Evolutionary conservation across 768 basidiomycete genomes (phyloP), one percentile per base, ranked within the genome.

Genomic region (Naganishia friedmannii): DNA sequence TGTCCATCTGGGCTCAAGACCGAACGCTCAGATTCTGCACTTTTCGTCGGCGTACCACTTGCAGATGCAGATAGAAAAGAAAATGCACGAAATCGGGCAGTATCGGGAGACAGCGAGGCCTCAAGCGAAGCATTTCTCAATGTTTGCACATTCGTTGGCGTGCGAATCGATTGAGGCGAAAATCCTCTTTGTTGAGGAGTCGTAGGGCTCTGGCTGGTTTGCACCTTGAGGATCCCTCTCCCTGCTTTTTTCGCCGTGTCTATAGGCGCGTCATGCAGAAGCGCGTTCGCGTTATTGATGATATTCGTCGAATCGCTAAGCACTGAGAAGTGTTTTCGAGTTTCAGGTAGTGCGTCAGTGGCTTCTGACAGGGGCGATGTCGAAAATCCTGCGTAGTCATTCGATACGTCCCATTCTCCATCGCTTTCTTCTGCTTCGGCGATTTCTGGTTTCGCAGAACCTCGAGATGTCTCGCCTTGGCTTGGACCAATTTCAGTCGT

Each of bases 51-150:
- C n/a, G 60, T 63, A 34, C 37, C 23, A 17, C 6, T 63, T 26
- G 60, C 37, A 63, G 60, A 46, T 34, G 60, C 60, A 45, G 23
- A 26, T 19, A 26, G 2, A 39, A 63, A 42, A 12, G 39, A n/a
- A n/a, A 63, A 63, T 28, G 39, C 60, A 4, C 60, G 60, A 23
- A 63, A 63, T 42, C 60, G 60, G 13, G 21, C 39, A 7, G 60
- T 45, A 26, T 63, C 60, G 39, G 60, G 60, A 3, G 60, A 63
- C 23, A 63, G 26, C 39, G 60, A 63, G 12, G 31, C 42, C 29
- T 63, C 60, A 9, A 34, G 60, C 8, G 60, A 45, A 19, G 26
- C 42, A 26, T 63, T 12, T 19, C 42, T n/a, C 21, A 63, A 29
- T 5, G 60, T 28, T 9, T 39, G 31, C 17, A 34, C 60, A 17